Base-by-base conservation (phyloP, 257 asterid genomes). In the Henckelia pumila region DNA sequence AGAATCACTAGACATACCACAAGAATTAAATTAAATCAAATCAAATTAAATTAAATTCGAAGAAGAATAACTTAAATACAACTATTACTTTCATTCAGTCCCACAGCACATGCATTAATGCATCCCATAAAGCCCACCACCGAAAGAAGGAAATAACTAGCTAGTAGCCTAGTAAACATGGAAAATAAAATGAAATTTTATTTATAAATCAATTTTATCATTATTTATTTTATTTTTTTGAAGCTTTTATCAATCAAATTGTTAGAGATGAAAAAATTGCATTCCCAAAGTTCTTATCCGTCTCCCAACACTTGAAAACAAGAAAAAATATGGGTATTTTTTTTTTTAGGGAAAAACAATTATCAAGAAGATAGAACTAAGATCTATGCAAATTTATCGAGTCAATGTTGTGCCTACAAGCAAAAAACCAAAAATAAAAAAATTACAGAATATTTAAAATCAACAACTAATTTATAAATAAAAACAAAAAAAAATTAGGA, bases 261-360 rank as follows among this genome's bases (percentile, higher is more conserved):
- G 1, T 9, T 33, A 79, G 25, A 73, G 9, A 14, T 53, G 59
- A 29, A 67, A 70, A 76, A 73, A 56, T 81, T 77, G 67, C 79
- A 76, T 79, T 83, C 81, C 86, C 67, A 58, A 66, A 73, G 58
- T 26, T 62, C 24, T 55, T n/a, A 53, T 68, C 71, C 62, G 63
- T 63, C 71, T 47, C 35, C 76, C 63, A 44, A 61, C 33, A 26
- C 32, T 47, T 1, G n/a, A 32, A 56, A 16, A 50, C n/a, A 7
- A 22, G 5, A 21, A 71, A 21, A 0, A 57, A 28, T 1, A 56
- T 32, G 37, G 37, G 37, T 7, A 7, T 8, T 6, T 32, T 32
- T 6, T 32, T 8, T 8, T 7, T 7, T 1, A 9, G 9, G 7
- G 9, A 32, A 32, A 35, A 13, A 13, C 44, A 35, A 37, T 37